phyloP scores from a whole-genome alignment of 139 green algal species.

The Chlorella sp. region DNA sequence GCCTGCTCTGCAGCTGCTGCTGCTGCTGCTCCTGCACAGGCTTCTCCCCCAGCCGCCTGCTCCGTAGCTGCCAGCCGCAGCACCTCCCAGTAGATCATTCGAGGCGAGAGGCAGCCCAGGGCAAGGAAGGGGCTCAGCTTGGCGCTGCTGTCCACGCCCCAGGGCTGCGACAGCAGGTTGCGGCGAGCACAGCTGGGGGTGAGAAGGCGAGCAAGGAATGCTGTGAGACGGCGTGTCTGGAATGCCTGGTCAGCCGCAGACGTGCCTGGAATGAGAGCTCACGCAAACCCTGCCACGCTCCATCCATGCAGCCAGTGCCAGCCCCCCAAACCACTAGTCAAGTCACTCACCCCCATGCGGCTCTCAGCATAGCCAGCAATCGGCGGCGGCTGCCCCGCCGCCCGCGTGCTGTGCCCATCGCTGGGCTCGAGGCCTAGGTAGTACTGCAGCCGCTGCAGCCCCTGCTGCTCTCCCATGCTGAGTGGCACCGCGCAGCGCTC shows the following conservation, averaged over 20 bases:
- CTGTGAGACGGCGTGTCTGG: too few relatives aligned
- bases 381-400: neutral
- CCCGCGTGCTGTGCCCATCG: neutral
- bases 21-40: neutral
- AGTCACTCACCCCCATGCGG: constrained; percentile 30
- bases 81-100: constrained; percentile 52
- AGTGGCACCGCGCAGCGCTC: constrained; percentile 1
- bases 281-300: too few relatives aligned
- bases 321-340: too few relatives aligned
- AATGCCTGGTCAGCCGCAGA: too few relatives aligned
- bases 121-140: constrained; percentile 80
- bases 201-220: too few relatives aligned
- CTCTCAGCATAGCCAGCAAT: constrained; percentile 18
- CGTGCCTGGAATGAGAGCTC: too few relatives aligned
- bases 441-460: constrained; percentile 17
- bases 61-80: neutral
- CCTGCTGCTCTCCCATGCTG: constrained; percentile 21
- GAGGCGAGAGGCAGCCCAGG: constrained; percentile 75
- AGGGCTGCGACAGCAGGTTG: too few relatives aligned
- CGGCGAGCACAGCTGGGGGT: too few relatives aligned
- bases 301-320: too few relatives aligned
- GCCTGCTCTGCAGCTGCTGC: neutral
- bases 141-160: constrained; percentile 64
- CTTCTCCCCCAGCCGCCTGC: neutral
- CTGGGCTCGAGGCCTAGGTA: neutral